phyloP scores from a whole-genome alignment of 768 basidiomycete genomes.

The Cystobasidium onofrii region DNA sequence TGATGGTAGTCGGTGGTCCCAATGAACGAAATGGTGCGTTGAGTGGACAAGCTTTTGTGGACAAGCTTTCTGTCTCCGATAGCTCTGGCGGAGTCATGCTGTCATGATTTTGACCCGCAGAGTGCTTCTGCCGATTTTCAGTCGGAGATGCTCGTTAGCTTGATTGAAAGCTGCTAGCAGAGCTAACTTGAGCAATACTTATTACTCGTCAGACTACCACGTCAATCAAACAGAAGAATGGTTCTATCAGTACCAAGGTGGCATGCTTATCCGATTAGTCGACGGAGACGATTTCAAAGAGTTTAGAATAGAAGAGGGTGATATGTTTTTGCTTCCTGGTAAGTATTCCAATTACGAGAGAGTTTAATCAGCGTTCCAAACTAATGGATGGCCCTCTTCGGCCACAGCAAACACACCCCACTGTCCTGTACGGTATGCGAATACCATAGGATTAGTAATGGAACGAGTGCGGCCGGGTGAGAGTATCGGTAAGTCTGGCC shows the following conservation, averaged over 20 bases:
- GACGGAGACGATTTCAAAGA: slow-evolving; percentile 73
- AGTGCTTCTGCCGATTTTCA: not conserved
- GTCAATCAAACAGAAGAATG: slow-evolving; percentile 97
- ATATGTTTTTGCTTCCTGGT: slow-evolving; percentile 95
- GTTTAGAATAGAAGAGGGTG: slow-evolving; percentile 82
- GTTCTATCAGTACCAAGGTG: slow-evolving; percentile 96
- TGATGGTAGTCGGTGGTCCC: slow-evolving; percentile 96
- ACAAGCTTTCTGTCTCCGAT: no score
- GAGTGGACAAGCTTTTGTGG: not conserved
- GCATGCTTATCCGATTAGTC: slow-evolving; percentile 71
- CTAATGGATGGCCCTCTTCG: no score
- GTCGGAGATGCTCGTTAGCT: no score
- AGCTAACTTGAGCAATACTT: no score
- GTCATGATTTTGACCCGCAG: not conserved
- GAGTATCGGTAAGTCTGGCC: slow-evolving; percentile 57
- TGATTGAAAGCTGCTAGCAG: no score
- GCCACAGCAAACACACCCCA: slow-evolving; percentile 91
- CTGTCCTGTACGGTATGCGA: slow-evolving; percentile 79
- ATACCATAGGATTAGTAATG: slow-evolving; percentile 85
- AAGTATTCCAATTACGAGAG: slow-evolving; percentile 34
- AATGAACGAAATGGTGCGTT: slow-evolving; percentile 63
- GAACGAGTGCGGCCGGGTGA: slow-evolving; percentile 72
- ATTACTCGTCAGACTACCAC: slow-evolving; percentile 63
- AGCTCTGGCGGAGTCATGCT: not conserved
- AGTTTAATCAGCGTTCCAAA: no score